phyloP scores from a whole-genome alignment of 768 basidiomycete species.

The Russula sp. region DNA sequence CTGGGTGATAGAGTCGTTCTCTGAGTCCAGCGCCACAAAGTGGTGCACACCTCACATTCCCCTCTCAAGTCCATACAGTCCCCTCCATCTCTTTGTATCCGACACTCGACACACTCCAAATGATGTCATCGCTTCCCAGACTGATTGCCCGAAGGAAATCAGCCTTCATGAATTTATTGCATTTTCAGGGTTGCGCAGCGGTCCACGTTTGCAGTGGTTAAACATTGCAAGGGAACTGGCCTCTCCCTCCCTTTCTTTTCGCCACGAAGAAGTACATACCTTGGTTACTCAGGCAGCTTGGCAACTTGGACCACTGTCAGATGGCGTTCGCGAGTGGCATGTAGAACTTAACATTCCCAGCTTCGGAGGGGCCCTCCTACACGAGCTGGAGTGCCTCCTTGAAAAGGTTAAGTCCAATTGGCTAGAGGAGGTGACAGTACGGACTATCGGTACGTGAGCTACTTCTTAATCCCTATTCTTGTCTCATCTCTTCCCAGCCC shows the following conservation, averaged over 20 bases:
- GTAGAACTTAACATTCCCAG: slow-evolving; percentile 26
- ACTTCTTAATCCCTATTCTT: too few relatives aligned
- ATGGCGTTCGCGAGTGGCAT: slow-evolving; percentile 33
- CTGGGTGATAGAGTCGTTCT: not conserved
- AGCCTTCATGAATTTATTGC: slow-evolving; percentile 40
- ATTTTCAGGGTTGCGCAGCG: slow-evolving; percentile 41
- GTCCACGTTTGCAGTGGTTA: slow-evolving; percentile 40
- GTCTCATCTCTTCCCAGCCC: not conserved
- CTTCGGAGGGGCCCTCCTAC: slow-evolving; percentile 35
- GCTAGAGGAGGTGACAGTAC: slow-evolving; percentile 23
- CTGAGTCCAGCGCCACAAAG: not conserved
- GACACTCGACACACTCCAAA: slow-evolving; percentile 31
- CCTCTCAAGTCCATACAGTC: not conserved
- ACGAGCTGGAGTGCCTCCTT: slow-evolving; percentile 32
- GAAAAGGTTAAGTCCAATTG: slow-evolving; percentile 35
- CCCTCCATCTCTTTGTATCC: not conserved
- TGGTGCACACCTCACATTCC: not conserved
- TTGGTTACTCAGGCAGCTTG: slow-evolving; percentile 39
- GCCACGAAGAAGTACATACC: slow-evolving; percentile 33
- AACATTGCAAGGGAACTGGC: slow-evolving; percentile 44
- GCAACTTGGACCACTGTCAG: slow-evolving; percentile 34
- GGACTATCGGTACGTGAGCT: slow-evolving; percentile 7
- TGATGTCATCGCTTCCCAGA: slow-evolving; percentile 36
- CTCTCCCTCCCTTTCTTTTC: slow-evolving; percentile 34
- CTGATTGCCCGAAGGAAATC: slow-evolving; percentile 34